A percentile compares a stretch with the other conserved stretches of the same genome.
Evolutionary conservation across 2,329 filamentous ascomycete species (phyloP).

Genomic region (Parascedosporium putredinis): DNA sequence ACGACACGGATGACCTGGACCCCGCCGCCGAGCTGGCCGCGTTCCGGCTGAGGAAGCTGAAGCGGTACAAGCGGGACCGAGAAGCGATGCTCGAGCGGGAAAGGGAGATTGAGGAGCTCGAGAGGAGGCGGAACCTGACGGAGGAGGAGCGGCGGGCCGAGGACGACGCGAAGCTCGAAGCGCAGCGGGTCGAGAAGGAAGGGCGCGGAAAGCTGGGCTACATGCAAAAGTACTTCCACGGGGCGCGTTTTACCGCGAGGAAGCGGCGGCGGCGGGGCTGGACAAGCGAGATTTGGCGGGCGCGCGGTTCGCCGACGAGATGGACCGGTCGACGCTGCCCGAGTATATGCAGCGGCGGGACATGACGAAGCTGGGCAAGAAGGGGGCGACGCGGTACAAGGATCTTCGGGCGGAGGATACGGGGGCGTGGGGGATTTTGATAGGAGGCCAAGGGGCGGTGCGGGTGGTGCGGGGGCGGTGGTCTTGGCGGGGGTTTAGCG

Average conservation of each 20-base stretch:
- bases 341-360: conserved; percentile 89
- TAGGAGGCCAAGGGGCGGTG: conserved; percentile 23
- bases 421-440: conserved; percentile 68
- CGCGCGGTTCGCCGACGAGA: conserved; percentile 69
- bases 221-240: conserved; percentile 96
- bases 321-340: conserved; percentile 75
- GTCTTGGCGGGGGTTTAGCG: conserved; percentile 13
- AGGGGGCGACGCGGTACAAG: conserved; percentile 81
- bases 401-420: conserved; percentile 88
- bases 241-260: conserved; percentile 91
- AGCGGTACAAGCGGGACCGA: conserved; percentile 77
- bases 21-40: conserved; percentile 81
- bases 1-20: conserved; percentile 81
- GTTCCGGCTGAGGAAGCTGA: conserved; percentile 88
- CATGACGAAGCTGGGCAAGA: conserved; percentile 86
- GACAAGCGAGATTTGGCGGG: conserved; percentile 81
- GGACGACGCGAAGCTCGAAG: conserved; percentile 60
- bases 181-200: conserved; percentile 59
- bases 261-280: conserved; percentile 63
- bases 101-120: conserved; percentile 77
- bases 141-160: conserved; percentile 78
- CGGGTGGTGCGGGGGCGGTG: conserved; percentile 21
- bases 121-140: conserved; percentile 76
- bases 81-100: conserved; percentile 76
- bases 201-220: conserved; percentile 71